Evolutionary conservation across 2,329 filamentous ascomycete genomes (phyloP).

Genomic region (Penicillium sp.): DNA sequence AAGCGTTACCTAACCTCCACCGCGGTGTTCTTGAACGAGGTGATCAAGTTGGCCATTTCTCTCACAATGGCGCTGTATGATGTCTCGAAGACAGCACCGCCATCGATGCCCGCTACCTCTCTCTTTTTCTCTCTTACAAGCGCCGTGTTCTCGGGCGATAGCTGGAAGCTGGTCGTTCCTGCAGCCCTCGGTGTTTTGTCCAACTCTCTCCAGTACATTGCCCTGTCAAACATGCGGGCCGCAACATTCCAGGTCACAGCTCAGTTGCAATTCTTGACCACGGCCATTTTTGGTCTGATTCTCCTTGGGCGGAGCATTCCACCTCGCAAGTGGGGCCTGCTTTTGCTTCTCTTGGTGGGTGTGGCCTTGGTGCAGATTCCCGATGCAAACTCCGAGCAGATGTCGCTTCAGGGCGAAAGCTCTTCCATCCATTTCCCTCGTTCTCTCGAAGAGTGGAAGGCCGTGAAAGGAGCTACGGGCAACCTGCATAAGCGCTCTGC

Average conservation of each 20-base stretch:
- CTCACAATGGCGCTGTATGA: conserved; percentile 86
- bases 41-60: conserved; percentile 83
- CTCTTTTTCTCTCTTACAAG: conserved; percentile 76
- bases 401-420: conserved; percentile 57
- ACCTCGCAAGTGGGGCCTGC: conserved; percentile 71
- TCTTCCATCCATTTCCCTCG: conserved; percentile 69
- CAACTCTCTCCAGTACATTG: conserved; percentile 90
- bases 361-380: conserved; percentile 84
- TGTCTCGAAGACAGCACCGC: conserved; percentile 70
- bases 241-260: conserved; percentile 92
- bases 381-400: conserved; percentile 54
- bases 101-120: conserved; percentile 74
- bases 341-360: conserved; percentile 75
- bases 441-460: conserved; percentile 70
- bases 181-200: conserved; percentile 86
- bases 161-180: conserved; percentile 91
- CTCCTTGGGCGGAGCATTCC: conserved; percentile 71
- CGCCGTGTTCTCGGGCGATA: conserved; percentile 81
- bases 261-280: conserved; percentile 90
- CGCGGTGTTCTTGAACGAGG: conserved; percentile 88
- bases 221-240: conserved; percentile 84
- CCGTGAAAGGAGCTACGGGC: conserved; percentile 50
- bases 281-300: conserved; percentile 78
- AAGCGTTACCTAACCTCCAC: conserved; percentile 92
- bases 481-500: conserved; percentile 69